Evolutionary conservation across 129 eudicot species (phyloP), one percentile per base, ranked within the genome.

Genomic region (Lactuca saligna): DNA sequence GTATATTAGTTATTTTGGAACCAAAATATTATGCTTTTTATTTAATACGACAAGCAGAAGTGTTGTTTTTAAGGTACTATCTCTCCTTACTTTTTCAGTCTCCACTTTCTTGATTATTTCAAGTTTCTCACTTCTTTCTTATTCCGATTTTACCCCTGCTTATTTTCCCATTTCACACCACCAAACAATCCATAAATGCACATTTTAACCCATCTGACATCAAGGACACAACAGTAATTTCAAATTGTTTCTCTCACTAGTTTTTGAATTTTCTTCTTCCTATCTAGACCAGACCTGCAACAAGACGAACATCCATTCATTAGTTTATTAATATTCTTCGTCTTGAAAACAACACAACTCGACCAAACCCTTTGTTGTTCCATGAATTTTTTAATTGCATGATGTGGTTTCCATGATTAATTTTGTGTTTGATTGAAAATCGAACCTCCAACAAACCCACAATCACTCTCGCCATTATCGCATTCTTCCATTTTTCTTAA

Each of bases 221-320:
- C n/a, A 58, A 61, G 69, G 80, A 6, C 32, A 60, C 12, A 38
- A 10, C 9, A 2, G 80, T 53, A 75, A 68, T 68, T 59, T 68
- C 7, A 0, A 0, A 4, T 3, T 4, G 0, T 51, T 42, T 75
- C 55, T 53, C 17, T 39, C 62, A 51, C 39, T 32, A 5, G n/a
- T 15, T 16, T 75, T 74, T 37, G 5, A 76, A 60, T 17, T 57
- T 51, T 39, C 39, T 51, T 39, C 39, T 33, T 35, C 11, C 44
- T 12, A 11, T 41, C 58, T 59, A 31, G n/a, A 68, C 80, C 79
- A 6, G 35, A 66, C 68, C 75, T 68, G 80, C 75, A 76, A 61
- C 69, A 68, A 49, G 39, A 67, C 72, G 46, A 68, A 76, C 80
- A 76, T 76, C 58, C 80, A 51, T 61, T 51, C 56, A 44, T 59